Conservation (phyloP, 345 rosid species). For the Melaleuca quinquenervia region DNA sequence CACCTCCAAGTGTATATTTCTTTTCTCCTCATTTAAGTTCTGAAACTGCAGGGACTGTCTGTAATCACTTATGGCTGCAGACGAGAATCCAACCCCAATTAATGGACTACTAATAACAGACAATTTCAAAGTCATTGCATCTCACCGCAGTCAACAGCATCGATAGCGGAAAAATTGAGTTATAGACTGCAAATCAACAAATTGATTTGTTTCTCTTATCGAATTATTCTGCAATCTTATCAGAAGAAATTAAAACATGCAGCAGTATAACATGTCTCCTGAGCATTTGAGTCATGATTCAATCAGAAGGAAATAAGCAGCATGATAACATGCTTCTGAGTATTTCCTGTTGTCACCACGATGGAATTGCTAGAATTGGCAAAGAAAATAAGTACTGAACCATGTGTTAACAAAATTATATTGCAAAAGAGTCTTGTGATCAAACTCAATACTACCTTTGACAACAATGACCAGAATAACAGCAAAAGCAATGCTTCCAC, state of each 20-base stretch:
- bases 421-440: not conserved
- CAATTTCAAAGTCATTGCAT: not conserved
- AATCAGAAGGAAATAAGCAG: not conserved
- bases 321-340: not conserved
- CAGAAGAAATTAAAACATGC: not conserved
- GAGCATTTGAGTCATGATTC: accelerated
- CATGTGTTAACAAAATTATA: not conserved
- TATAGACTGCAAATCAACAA: accelerated
- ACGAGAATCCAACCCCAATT: not conserved
- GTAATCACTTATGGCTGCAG: conserved; percentile 86
- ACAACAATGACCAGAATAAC: conserved; percentile 85
- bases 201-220: not conserved
- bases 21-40: conserved; percentile 83
- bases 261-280: not conserved
- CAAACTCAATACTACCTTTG: conserved; percentile 45
- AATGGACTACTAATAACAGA: accelerated
- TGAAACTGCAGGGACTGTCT: conserved; percentile 96
- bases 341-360: accelerated
- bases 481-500: conserved; percentile 90
- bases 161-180: not conserved
- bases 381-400: not conserved
- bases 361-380: not conserved
- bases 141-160: not conserved
- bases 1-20: conserved; percentile 90
- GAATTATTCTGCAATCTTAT: not conserved